phyloP scores from a whole-genome alignment of 352 stramenopile species.

The Phytophthora agathidicida region DNA sequence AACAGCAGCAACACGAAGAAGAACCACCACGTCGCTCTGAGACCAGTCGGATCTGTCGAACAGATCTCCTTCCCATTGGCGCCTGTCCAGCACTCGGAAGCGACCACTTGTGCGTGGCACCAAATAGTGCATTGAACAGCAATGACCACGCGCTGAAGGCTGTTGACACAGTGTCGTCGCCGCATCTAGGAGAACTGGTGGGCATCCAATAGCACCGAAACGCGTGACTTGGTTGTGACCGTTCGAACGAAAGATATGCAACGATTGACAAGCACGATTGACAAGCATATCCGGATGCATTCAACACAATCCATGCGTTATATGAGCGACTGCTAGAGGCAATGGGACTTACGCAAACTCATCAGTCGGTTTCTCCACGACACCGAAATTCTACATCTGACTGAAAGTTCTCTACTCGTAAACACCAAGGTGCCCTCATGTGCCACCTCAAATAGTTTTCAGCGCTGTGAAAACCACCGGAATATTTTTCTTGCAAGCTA shows the following conservation, averaged over 20 bases:
- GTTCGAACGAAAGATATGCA: slow-evolving; percentile 24
- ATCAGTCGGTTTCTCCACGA: too few species aligned
- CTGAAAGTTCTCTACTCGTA: too few species aligned
- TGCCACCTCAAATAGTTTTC: too few species aligned
- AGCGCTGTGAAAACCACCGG: too few species aligned
- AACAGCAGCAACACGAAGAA: slow-evolving; percentile 67
- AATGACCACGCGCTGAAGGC: background rate
- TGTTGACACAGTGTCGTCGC: background rate
- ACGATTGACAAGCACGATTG: background rate
- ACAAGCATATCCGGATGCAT: background rate
- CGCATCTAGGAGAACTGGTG: slow-evolving; percentile 1
- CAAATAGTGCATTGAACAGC: slow-evolving; percentile 7
- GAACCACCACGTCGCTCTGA: slow-evolving; percentile 68
- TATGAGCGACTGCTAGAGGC: too few species aligned
- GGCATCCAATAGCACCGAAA: background rate
- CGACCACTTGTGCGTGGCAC: slow-evolving; percentile 12
- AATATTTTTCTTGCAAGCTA: too few species aligned
- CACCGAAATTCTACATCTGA: too few species aligned
- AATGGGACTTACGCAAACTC: too few species aligned
- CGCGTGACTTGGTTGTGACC: slow-evolving; percentile 1
- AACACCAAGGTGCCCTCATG: too few species aligned
- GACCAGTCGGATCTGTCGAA: slow-evolving; percentile 46
- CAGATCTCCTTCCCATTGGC: slow-evolving; percentile 66
- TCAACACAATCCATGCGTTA: too few species aligned
- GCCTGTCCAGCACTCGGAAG: slow-evolving; percentile 64